These are phyloP conservation scores for Pleodorina starrii DNA, from an alignment of 139 green algal species.

Conservation along the genomic window DNA sequence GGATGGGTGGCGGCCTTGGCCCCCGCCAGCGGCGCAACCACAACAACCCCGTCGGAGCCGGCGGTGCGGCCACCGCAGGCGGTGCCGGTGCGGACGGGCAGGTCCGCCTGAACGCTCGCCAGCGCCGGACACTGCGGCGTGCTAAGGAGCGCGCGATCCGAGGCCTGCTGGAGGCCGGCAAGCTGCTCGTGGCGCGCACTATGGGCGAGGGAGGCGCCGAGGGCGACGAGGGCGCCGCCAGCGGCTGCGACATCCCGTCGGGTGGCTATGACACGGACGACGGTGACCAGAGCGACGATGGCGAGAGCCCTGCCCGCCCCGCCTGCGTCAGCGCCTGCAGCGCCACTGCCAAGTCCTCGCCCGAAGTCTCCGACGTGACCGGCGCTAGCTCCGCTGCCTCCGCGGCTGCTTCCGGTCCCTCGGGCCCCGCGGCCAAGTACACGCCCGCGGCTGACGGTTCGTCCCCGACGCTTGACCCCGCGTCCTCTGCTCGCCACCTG, in stretches of 20 bases:
- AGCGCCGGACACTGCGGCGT: conserved; percentile 74
- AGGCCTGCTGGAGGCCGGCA: conserved; percentile 66
- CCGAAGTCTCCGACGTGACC: background rate
- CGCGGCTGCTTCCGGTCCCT: background rate
- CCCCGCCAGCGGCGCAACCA: conserved; percentile 2
- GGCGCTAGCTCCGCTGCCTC: background rate
- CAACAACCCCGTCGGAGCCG: background rate
- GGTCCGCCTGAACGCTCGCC: conserved; percentile 66
- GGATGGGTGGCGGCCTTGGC: background rate
- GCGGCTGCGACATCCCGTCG: background rate
- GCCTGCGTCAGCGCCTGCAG: conserved; percentile 11
- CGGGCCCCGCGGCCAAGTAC: background rate
- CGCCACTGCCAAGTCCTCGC: background rate
- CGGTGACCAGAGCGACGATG: background rate
- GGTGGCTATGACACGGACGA: conserved; percentile 31
- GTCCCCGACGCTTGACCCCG: background rate
- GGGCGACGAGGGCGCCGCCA: background rate
- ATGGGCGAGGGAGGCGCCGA: conserved; percentile 1
- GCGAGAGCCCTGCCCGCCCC: conserved; percentile 10
- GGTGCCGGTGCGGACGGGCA: conserved; percentile 46
- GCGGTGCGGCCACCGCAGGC: background rate
- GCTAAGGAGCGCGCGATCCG: conserved; percentile 71
- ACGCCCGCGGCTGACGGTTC: background rate
- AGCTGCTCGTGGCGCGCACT: conserved; percentile 52
- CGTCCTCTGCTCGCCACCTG: background rate